Evolutionary conservation across 2,329 filamentous ascomycete genomes (phyloP).

Genomic region (Ascochyta clinopodiicola): DNA sequence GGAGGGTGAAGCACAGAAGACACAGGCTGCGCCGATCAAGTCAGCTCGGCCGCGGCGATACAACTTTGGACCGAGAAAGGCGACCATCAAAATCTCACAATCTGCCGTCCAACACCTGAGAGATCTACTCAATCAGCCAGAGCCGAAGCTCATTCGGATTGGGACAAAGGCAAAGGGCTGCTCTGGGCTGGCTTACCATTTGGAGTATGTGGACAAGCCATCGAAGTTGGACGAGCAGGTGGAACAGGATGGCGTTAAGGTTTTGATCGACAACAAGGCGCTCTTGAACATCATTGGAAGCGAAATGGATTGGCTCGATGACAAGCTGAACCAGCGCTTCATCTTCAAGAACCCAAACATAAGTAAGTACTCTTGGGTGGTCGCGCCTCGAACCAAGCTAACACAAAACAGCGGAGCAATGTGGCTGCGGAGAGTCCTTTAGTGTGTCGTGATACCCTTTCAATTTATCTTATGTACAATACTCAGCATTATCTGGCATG

Average conservation of each 20-base stretch:
- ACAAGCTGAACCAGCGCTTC: constrained; percentile 90
- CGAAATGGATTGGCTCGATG: constrained; percentile 99
- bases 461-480: constrained; percentile 20
- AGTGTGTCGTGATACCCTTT: constrained; percentile 57
- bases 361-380: constrained; percentile 68
- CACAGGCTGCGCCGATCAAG: constrained; percentile 56
- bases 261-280: constrained; percentile 96
- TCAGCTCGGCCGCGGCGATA: constrained; percentile 63
- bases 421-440: constrained; percentile 95
- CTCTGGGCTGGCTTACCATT: constrained; percentile 88
- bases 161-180: constrained; percentile 94
- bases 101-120: constrained; percentile 80
- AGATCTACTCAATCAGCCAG: constrained; percentile 78
- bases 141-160: constrained; percentile 91
- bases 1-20: constrained; percentile 72
- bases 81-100: constrained; percentile 85
- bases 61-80: constrained; percentile 83
- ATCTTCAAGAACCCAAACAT: constrained; percentile 98
- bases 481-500: constrained; percentile 40
- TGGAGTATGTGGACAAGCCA: constrained; percentile 94
- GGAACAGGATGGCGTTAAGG: constrained; percentile 94
- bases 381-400: constrained; percentile 20
- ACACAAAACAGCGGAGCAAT: constrained; percentile 79
- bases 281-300: constrained; percentile 97
- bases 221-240: constrained; percentile 89